Evolutionary conservation across 1,284 basidiomycete genomes (phyloP).

Genomic region (Mycena sp.): DNA sequence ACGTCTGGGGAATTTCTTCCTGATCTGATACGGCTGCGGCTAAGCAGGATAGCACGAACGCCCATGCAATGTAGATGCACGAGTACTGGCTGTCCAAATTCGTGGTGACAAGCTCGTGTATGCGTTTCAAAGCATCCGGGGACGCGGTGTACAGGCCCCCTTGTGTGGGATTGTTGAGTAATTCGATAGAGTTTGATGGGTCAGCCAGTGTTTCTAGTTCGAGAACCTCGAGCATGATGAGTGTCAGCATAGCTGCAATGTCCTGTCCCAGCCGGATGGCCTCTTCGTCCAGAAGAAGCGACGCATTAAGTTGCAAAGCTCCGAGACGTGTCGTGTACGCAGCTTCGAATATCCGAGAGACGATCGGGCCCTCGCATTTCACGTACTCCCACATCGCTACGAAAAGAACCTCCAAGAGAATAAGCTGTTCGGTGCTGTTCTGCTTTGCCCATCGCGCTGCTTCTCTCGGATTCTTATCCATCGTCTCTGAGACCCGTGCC

Average conservation of each 20-base stretch:
- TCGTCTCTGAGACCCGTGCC: conserved; percentile 59
- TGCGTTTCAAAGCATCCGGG: conserved; percentile 61
- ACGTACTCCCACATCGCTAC: conserved; percentile 87
- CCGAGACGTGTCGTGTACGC: conserved; percentile 78
- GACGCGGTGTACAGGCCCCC: conserved; percentile 65
- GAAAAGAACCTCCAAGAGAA: conserved; percentile 85
- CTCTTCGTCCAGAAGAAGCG: conserved; percentile 80
- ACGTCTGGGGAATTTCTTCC: conserved; percentile 63
- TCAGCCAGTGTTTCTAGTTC: conserved; percentile 82
- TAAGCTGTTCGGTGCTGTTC: conserved; percentile 80
- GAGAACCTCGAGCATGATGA: conserved; percentile 82
- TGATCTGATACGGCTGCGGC: conserved; percentile 49
- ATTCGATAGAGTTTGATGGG: conserved; percentile 55
- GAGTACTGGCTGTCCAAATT: conserved; percentile 68
- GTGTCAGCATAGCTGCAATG: conserved; percentile 76
- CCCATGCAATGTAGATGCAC: conserved; percentile 81
- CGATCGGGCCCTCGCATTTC: conserved; percentile 68
- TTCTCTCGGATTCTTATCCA: conserved; percentile 64
- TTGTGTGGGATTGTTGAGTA: conserved; percentile 59
- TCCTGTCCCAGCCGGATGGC: conserved; percentile 72
- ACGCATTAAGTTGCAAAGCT: conserved; percentile 69
- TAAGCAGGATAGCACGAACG: conserved; percentile 78
- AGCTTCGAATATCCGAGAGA: conserved; percentile 69
- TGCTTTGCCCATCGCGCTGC: conserved; percentile 84
- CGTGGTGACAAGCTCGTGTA: conserved; percentile 73